Base-by-base conservation (phyloP, 805 yeast genomes). In the Wickerhamomyces sydowiorum region DNA sequence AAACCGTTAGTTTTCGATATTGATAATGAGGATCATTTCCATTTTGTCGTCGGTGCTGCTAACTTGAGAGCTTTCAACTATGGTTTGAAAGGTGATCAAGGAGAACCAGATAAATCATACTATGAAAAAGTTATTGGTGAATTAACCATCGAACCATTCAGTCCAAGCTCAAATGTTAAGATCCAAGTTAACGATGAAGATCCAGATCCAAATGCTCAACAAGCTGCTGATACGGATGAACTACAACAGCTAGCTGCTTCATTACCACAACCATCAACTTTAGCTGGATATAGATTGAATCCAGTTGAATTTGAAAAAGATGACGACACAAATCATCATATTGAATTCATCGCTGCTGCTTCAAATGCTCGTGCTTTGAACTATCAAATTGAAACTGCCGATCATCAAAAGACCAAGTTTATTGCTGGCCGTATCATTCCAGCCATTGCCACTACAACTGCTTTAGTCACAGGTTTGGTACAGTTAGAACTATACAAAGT, bases 381-480 rank as follows among this genome's bases (percentile, higher is more conserved):
- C 66, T 91, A 91, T 60, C 75, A 79, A 32, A 89, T 91, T 52
- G 96, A 88, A 58, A 70, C 88, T 12, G 97, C 91, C 29, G 97
- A 91, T 59, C 78, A 81, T 48, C 80, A 82, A 39, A 87, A 85
- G 69, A 93, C 99, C 30, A 93, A 93, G 69, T 88, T 91, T 57
- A 91, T 93, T 62, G 99, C 99, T 7, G 99, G 99, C 37, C 82
- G 95, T 66, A 93, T 93, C 52, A 93, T 93, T 52, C 99, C 99
- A 14, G 99, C 99, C 18, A 93, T 93, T 70, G 99, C 99, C 29
- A 93, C 99, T 2, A 93, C 99, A 1, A 93, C 99, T n/a, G 95
- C 97, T 9, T 70, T 90, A 52, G 99, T 93, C 19, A 87, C 99
- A 7, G 99, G 99, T 37, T 72, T 93, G 56, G 95, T 89, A 20